Conservation (phyloP, 1,284 basidiomycete species). For the Trichosporon coremiiforme region DNA sequence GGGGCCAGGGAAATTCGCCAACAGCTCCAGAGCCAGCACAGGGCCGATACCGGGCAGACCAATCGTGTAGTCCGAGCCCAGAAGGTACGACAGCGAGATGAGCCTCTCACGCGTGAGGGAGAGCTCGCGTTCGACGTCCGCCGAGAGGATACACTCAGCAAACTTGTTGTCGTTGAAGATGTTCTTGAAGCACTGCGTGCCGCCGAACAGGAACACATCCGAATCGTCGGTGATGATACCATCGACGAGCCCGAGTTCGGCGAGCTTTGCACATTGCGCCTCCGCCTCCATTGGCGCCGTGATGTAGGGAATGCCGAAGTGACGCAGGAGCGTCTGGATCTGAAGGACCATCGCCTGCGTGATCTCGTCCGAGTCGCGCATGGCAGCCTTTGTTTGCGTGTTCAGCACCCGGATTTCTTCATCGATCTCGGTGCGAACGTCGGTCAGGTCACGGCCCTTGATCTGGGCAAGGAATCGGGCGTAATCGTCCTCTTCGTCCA, state of each 20-base stretch:
- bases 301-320: slow-evolving; percentile 97
- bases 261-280: slow-evolving; percentile 94
- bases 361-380: slow-evolving; percentile 92
- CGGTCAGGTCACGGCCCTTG: slow-evolving; percentile 76
- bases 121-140: slow-evolving; percentile 85
- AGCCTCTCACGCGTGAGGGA: slow-evolving; percentile 84
- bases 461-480: slow-evolving; percentile 87
- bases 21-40: slow-evolving; percentile 91
- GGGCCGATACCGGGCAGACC: slow-evolving; percentile 93
- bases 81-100: slow-evolving; percentile 84
- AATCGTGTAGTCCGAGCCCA: slow-evolving; percentile 97
- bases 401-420: slow-evolving; percentile 83
- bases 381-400: slow-evolving; percentile 79
- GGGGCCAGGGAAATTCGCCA: slow-evolving; percentile 84
- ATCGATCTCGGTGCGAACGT: slow-evolving; percentile 84
- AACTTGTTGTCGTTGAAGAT: slow-evolving; percentile 99
- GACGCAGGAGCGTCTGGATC: slow-evolving; percentile 88
- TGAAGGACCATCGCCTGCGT: slow-evolving; percentile 93
- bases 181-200: slow-evolving; percentile 90
- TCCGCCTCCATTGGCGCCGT: slow-evolving; percentile 99
- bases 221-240: slow-evolving; percentile 99
- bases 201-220: slow-evolving; percentile 98
- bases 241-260: slow-evolving; percentile 81
- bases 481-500: slow-evolving; percentile 86
- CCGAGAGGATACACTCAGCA: slow-evolving; percentile 88